Percentiles rank a stretch among this genome's conserved stretches.
phyloP scores from a whole-genome alignment of 169 alveolate genomes.

The Theileria orientalis region DNA sequence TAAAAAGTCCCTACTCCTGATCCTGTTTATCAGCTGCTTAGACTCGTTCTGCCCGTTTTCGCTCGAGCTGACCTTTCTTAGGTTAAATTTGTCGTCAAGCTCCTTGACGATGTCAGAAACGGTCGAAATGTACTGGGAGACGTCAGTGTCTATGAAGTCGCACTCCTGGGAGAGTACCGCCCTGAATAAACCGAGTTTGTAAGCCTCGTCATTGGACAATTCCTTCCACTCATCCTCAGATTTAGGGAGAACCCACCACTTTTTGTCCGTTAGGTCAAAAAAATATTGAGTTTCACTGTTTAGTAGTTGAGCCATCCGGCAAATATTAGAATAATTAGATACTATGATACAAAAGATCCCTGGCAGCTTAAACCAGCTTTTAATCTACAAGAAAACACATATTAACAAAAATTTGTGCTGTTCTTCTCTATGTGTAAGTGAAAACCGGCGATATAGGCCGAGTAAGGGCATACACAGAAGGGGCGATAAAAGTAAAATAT shows the following conservation, averaged over 20 bases:
- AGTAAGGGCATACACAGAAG: conserved; percentile 71
- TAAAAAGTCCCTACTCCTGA: not conserved
- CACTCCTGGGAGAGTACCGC: conserved; percentile 46
- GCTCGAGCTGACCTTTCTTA: not conserved
- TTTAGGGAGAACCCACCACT: conserved; percentile 53
- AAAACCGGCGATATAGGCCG: conserved; percentile 37
- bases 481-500: no score
- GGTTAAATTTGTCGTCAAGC: not conserved
- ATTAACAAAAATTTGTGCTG: no score
- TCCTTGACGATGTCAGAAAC: conserved; percentile 13
- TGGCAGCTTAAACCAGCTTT: no score
- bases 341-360: no score
- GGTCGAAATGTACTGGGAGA: conserved; percentile 38
- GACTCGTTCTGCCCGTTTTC: not conserved
- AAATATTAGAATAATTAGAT: no score
- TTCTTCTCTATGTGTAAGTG: no score
- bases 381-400: no score
- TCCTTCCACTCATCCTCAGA: conserved; percentile 30
- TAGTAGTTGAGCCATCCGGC: conserved; percentile 2
- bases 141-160: conserved; percentile 32
- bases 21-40: not conserved
- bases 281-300: conserved; percentile 45
- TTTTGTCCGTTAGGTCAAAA: conserved; percentile 50
- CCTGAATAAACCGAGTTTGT: conserved; percentile 29
- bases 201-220: conserved; percentile 31